Conservation (phyloP, 371 early-diverging fungal species). For the Apophysomyces ossiformis region DNA sequence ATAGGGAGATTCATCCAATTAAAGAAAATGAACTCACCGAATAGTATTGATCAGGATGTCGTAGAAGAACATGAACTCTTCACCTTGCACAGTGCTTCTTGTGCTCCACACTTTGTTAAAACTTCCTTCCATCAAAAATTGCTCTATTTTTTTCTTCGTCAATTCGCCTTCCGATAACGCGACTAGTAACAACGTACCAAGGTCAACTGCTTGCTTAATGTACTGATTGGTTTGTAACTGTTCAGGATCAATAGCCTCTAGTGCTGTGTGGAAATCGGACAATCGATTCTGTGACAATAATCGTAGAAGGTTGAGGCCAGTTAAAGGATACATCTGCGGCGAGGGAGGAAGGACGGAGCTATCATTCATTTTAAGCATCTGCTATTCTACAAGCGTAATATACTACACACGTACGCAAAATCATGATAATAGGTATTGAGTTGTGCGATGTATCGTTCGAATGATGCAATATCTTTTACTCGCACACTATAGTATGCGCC, state of each 20-base stretch:
- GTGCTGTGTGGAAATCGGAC: conserved; percentile 93
- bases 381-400: too few species aligned
- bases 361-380: background rate
- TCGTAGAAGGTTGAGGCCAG: conserved; percentile 91
- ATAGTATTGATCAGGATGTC: conserved; percentile 93
- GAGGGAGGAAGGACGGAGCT: conserved; percentile 76
- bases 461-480: conserved; percentile 83
- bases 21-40: conserved; percentile 59
- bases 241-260: conserved; percentile 88
- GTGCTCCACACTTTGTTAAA: conserved; percentile 96
- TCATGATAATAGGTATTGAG: conserved; percentile 90
- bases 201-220: conserved; percentile 89
- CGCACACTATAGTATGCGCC: conserved; percentile 91
- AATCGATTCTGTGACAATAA: conserved; percentile 92
- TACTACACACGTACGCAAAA: conserved; percentile 58
- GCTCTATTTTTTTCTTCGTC: conserved; percentile 51
- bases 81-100: conserved; percentile 83
- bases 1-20: conserved; percentile 1
- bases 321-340: conserved; percentile 81
- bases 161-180: conserved; percentile 17
- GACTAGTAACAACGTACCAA: conserved; percentile 44
- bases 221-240: conserved; percentile 78
- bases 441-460: conserved; percentile 95
- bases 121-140: conserved; percentile 95
- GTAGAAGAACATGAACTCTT: conserved; percentile 91